phyloP scores from a whole-genome alignment of 768 basidiomycete species.

The Rhodotorula babjevae region DNA sequence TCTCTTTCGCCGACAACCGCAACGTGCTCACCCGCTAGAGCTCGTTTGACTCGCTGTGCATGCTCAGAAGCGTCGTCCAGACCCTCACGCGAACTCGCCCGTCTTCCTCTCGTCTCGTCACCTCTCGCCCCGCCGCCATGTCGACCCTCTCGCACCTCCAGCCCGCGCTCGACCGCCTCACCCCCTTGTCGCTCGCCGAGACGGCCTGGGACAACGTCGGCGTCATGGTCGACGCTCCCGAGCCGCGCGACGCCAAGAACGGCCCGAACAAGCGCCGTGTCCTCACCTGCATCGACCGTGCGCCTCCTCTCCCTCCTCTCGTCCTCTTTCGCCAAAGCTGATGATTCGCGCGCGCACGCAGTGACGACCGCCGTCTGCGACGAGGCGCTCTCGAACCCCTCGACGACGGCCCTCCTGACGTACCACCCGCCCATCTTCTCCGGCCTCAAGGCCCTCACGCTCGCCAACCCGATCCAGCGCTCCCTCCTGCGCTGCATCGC shows the following conservation, averaged over 20 bases:
- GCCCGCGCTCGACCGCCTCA: conserved; percentile 7
- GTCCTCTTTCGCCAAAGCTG: too few species aligned
- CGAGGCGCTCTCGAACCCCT: conserved; percentile 21
- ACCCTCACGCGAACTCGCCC: background rate
- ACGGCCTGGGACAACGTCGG: conserved; percentile 38
- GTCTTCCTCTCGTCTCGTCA: background rate
- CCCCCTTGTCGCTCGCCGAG: conserved; percentile 34
- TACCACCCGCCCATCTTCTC: conserved; percentile 85
- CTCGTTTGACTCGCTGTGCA: background rate
- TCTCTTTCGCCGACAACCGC: too few species aligned
- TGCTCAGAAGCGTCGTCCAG: background rate
- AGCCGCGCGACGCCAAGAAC: background rate
- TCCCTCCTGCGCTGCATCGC: conserved; percentile 75
- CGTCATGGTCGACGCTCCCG: conserved; percentile 29
- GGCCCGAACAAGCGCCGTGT: background rate
- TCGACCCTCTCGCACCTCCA: conserved; percentile 22
- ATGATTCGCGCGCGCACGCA: background rate
- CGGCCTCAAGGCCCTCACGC: conserved; percentile 67
- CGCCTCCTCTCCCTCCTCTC: background rate
- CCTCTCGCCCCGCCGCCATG: background rate
- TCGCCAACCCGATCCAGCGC: conserved; percentile 69
- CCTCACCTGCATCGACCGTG: conserved; percentile 31
- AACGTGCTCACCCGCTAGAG: too few species aligned
- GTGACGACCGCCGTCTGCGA: conserved; percentile 25
- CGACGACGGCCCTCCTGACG: conserved; percentile 55